A percentile compares a stretch with the other conserved stretches of the same genome.
These are phyloP conservation scores for Talaromyces piceae DNA, from an alignment of 2,329 filamentous ascomycete genomes.

Conservation along the genomic window DNA sequence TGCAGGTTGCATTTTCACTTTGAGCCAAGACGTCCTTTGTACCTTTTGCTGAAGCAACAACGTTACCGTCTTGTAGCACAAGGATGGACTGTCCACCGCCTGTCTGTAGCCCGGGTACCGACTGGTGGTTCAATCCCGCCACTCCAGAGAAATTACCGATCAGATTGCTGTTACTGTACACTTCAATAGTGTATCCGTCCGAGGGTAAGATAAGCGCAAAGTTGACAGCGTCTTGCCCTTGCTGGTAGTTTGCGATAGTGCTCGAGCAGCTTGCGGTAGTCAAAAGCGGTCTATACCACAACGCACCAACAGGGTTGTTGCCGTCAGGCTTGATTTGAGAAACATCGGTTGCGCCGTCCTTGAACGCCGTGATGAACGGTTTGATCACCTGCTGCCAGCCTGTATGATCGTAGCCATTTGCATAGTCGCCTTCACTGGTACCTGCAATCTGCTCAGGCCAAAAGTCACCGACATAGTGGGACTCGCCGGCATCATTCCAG, in stretches of 20 bases:
- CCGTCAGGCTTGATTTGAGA: not conserved
- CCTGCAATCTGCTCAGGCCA: slow-evolving; percentile 9
- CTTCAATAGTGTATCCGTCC: slow-evolving; percentile 1
- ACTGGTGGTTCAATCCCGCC: slow-evolving; percentile 4
- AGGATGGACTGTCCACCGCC: slow-evolving; percentile 3
- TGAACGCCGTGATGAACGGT: slow-evolving; percentile 7
- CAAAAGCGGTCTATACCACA: slow-evolving; percentile 6
- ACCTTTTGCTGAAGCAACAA: slow-evolving; percentile 4
- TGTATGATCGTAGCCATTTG: slow-evolving; percentile 6
- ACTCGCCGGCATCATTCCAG: slow-evolving; percentile 11
- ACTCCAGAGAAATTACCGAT: slow-evolving; percentile 1
- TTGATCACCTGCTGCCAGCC: slow-evolving; percentile 8
- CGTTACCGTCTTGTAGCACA: not conserved
- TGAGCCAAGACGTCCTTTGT: slow-evolving; percentile 4
- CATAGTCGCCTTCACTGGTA: not conserved
- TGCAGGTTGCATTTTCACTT: slow-evolving; percentile 3
- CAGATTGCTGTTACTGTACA: slow-evolving; percentile 4
- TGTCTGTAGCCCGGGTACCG: slow-evolving; percentile 6
- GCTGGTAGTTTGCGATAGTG: slow-evolving; percentile 5
- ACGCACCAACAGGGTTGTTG: not conserved
- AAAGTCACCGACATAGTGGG: slow-evolving; percentile 8
- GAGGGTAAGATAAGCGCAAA: slow-evolving; percentile 4
- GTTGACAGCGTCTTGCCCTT: slow-evolving; percentile 4
- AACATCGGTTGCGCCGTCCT: not conserved
- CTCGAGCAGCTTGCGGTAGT: slow-evolving; percentile 6